Evolutionary conservation across 345 rosid genomes (phyloP).

Genomic region (Zanthoxylum bungeanum): DNA sequence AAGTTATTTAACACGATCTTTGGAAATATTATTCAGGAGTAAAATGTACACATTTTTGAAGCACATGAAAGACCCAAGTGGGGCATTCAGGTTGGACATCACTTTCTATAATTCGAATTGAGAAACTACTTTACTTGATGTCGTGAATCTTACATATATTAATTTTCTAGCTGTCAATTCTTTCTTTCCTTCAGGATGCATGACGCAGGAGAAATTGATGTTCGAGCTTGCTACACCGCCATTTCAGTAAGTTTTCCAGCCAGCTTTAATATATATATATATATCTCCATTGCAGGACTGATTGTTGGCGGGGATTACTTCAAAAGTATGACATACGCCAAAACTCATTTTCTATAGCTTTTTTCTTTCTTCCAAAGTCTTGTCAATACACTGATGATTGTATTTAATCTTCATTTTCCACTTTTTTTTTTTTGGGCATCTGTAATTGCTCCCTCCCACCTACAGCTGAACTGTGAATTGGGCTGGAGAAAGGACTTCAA

Average conservation of each 20-base stretch:
- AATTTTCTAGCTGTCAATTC: background rate
- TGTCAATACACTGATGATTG: background rate
- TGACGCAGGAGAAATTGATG: slow-evolving; percentile 92
- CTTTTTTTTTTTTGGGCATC: background rate
- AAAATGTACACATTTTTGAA: slow-evolving; percentile 49
- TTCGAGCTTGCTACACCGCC: slow-evolving; percentile 96
- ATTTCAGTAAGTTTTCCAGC: slow-evolving; percentile 56
- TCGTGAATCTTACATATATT: background rate
- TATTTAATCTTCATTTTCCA: background rate
- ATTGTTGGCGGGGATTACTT: background rate
- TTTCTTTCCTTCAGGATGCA: slow-evolving; percentile 65
- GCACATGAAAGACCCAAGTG: slow-evolving; percentile 73
- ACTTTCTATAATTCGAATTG: background rate
- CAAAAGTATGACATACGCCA: background rate
- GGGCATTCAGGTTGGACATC: slow-evolving; percentile 76
- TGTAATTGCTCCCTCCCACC: background rate
- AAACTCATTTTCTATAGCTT: background rate
- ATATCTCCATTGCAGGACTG: background rate
- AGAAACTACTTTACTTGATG: slow-evolving; percentile 8
- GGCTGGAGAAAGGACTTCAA: background rate
- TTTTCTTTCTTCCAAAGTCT: background rate
- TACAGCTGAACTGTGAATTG: background rate
- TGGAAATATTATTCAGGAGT: slow-evolving; percentile 46
- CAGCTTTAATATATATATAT: background rate
- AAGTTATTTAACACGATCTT: slow-evolving; percentile 27